Evolutionary conservation across 441 rosid species (phyloP), one percentile per base, ranked within the genome.

Genomic region (Gossypium davidsonii): DNA sequence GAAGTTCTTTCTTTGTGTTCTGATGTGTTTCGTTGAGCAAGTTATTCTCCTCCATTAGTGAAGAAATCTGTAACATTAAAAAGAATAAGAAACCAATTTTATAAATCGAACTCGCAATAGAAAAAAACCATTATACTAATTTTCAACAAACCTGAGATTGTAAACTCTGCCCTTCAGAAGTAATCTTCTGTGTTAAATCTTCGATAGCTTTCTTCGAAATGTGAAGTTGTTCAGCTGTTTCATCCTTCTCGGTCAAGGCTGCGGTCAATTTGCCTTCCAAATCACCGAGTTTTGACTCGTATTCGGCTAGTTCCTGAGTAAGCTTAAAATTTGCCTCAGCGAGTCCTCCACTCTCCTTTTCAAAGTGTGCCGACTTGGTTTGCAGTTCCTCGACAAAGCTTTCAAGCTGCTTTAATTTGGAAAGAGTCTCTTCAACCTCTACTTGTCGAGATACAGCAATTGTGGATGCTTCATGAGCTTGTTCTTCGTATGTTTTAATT

Each of bases 291-390:
- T 86, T 85, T 51, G 89, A 77, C 79, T 89, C 94, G 59, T 87
- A 76, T 31, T 65, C 74, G 31, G 96, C 92, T 66, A 91, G 80
- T 74, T 91, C 93, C 81, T 89, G 84, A 63, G 90, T 84, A 70
- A 93, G 86, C 82, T 85, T 89, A 81, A 93, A 72, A 83, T 96
- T 96, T 74, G 88, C 84, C 83, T 86, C 94, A 0, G 97, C 96
- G 70, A 93, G 78, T 46, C 81, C 97, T 67, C 82, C 91, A 44
- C 85, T 89, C 79, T 89, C 94, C 79, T 84, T 90, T 73, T 91
- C 93, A 58, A 85, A 88, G 73, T 78, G 85, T 20, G 80, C 78
- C 17, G 88, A 88, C 83, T 83, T 90, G 66, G 71, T 79, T 65
- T 82, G 80, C 58, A 89, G 83, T 77, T 89, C 96, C 84, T 89